Evolutionary conservation across 2,329 filamentous ascomycete genomes (phyloP).

Genomic region (Eutypa lata): DNA sequence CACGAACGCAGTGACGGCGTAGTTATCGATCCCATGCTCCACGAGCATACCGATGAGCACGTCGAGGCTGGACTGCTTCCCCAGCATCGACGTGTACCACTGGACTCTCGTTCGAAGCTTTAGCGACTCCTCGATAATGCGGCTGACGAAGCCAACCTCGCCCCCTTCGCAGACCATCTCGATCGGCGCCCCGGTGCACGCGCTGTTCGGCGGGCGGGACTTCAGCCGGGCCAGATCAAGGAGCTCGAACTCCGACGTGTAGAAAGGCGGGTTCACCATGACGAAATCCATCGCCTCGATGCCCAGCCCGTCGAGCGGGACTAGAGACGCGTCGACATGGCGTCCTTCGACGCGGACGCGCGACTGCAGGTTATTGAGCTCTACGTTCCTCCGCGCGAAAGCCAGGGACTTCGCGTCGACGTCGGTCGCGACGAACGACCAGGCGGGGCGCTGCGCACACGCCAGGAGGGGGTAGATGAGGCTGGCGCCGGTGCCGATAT

Average conservation of each 20-base stretch:
- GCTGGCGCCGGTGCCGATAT: conserved; percentile 88
- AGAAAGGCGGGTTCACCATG: conserved; percentile 96
- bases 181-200: conserved; percentile 70
- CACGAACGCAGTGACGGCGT: conserved; percentile 75
- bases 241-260: conserved; percentile 71
- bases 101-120: conserved; percentile 57
- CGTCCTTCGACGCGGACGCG: conserved; percentile 58
- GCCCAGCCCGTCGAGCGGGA: conserved; percentile 58
- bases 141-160: conserved; percentile 70
- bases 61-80: conserved; percentile 70
- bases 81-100: conserved; percentile 93
- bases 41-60: conserved; percentile 58
- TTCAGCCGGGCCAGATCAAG: conserved; percentile 63
- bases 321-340: conserved; percentile 44
- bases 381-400: conserved; percentile 66
- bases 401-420: conserved; percentile 69
- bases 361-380: conserved; percentile 58
- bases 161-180: conserved; percentile 87
- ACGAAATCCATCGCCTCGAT: conserved; percentile 66
- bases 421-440: conserved; percentile 76
- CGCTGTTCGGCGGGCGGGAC: conserved; percentile 63
- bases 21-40: conserved; percentile 65
- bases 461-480: conserved; percentile 88
- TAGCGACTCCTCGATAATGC: conserved; percentile 69
- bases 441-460: conserved; percentile 61